Evolutionary conservation across 2,329 filamentous ascomycete species (phyloP).

Genomic region (Blastomyces silverae): DNA sequence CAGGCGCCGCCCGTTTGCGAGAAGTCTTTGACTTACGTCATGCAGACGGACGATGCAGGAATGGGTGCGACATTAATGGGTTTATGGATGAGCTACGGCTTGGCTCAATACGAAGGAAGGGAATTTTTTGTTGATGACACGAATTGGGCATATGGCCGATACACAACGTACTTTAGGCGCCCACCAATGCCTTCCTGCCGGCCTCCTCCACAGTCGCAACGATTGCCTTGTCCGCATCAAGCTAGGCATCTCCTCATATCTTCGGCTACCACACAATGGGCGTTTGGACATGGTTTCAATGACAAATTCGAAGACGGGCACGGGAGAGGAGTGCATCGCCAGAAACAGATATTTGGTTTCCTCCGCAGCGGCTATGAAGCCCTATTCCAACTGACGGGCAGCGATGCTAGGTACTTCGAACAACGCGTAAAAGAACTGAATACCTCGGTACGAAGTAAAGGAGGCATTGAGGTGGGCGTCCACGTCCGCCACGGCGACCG

Average conservation of each 20-base stretch:
- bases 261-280: conserved; percentile 56
- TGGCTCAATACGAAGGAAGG: conserved; percentile 66
- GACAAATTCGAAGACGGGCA: conserved; percentile 47
- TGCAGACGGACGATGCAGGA: conserved; percentile 68
- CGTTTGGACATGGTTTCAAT: conserved; percentile 56
- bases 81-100: conserved; percentile 75
- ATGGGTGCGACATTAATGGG: conserved; percentile 70
- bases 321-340: conserved; percentile 47
- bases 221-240: conserved; percentile 70
- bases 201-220: conserved; percentile 65
- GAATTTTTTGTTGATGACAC: conserved; percentile 81
- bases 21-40: conserved; percentile 66
- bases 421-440: conserved; percentile 54
- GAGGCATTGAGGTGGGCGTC: conserved; percentile 58
- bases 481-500: conserved; percentile 76
- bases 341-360: conserved; percentile 60
- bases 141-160: conserved; percentile 74
- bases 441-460: conserved; percentile 37
- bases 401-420: conserved; percentile 60
- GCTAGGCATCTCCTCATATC: conserved; percentile 70
- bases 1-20: conserved; percentile 52
- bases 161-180: conserved; percentile 62
- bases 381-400: conserved; percentile 61
- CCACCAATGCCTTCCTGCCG: conserved; percentile 60
- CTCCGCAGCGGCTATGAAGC: conserved; percentile 64